Evolutionary conservation across 208 protist genomes (phyloP).

Genomic region (Leishmania tropica): DNA sequence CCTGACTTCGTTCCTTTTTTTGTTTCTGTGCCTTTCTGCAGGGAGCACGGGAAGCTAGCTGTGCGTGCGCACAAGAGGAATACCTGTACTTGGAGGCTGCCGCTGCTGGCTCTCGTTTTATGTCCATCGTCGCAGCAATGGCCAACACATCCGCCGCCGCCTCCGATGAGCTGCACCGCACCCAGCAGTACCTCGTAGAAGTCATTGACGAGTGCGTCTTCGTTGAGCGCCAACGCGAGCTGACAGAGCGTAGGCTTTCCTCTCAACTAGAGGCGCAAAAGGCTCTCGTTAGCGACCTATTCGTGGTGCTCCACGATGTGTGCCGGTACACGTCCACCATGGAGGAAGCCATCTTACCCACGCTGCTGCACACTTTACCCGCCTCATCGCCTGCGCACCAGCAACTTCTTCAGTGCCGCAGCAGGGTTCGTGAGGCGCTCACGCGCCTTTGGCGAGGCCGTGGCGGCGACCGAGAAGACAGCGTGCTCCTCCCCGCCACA

Average conservation of each 20-base stretch:
- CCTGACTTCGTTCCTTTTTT: background rate
- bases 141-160: background rate
- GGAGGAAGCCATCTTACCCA: constrained; percentile 16
- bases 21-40: background rate
- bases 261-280: constrained; percentile 34
- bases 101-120: background rate
- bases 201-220: constrained; percentile 84
- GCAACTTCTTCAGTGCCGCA: constrained; percentile 8
- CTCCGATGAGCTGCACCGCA: constrained; percentile 31
- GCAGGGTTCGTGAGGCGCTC: constrained; percentile 1
- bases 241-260: constrained; percentile 38
- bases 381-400: background rate
- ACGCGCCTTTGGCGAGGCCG: background rate
- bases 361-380: constrained; percentile 5
- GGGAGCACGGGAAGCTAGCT: too few species aligned
- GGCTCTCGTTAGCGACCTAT: constrained; percentile 20
- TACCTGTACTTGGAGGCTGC: background rate
- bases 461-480: background rate
- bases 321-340: constrained; percentile 23
- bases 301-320: constrained; percentile 18
- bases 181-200: constrained; percentile 57
- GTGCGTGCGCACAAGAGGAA: background rate
- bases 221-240: constrained; percentile 61
- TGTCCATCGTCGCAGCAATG: background rate
- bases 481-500: background rate